These are phyloP conservation scores for Tolypocladium ovalisporum DNA, from an alignment of 2,329 filamentous ascomycete genomes.

Conservation along the genomic window DNA sequence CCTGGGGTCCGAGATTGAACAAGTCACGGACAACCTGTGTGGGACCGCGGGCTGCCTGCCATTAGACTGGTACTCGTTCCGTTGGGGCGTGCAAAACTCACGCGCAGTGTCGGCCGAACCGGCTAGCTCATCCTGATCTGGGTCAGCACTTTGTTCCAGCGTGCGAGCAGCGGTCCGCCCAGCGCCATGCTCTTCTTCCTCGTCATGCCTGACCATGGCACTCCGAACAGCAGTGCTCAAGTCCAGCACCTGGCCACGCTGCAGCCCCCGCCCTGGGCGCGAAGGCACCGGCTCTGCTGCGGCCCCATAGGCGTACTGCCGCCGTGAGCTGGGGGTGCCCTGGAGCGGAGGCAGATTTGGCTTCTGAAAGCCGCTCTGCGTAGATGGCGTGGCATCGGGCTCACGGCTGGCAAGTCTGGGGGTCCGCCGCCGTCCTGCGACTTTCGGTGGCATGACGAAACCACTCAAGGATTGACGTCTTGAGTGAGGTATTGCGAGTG, in stretches of 20 bases:
- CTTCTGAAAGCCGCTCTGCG: slow-evolving; percentile 9
- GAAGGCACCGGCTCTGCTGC: slow-evolving; percentile 20
- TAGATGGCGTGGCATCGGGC: slow-evolving; percentile 3
- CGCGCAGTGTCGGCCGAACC: background rate
- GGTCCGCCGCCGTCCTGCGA: slow-evolving; percentile 2
- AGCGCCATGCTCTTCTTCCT: slow-evolving; percentile 4
- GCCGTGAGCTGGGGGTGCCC: slow-evolving; percentile 23
- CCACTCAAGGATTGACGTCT: background rate
- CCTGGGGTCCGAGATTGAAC: background rate
- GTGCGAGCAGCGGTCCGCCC: background rate
- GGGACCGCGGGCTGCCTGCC: background rate
- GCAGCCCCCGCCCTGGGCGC: slow-evolving; percentile 6
- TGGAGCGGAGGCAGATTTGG: slow-evolving; percentile 14
- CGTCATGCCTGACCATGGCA: slow-evolving; percentile 11
- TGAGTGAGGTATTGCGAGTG: background rate
- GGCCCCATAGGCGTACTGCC: slow-evolving; percentile 27
- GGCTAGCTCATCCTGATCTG: slow-evolving; percentile 12
- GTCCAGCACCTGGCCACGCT: slow-evolving; percentile 9
- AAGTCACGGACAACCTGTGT: background rate
- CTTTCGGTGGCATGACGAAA: slow-evolving; percentile 8
- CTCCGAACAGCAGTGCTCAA: slow-evolving; percentile 18
- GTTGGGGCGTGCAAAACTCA: background rate
- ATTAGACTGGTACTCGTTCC: background rate
- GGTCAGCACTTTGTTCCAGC: background rate
- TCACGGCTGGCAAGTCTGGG: slow-evolving; percentile 2